Base-by-base conservation (phyloP, 2,329 filamentous ascomycete species). In the Alternaria ethzedia region DNA sequence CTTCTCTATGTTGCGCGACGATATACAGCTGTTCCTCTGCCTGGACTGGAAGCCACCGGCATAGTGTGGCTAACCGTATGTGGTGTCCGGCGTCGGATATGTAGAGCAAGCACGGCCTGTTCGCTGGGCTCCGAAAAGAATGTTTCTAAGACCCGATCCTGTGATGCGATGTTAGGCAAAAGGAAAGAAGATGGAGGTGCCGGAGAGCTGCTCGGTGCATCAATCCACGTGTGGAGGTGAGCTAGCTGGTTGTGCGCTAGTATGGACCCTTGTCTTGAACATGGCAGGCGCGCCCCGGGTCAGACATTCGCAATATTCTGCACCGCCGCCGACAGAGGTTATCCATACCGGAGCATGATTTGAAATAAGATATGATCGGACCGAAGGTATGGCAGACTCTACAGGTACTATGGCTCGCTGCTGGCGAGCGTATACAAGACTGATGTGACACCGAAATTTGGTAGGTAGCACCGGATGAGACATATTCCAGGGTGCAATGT, bases 191-290 rank as follows among this genome's bases (percentile, higher is more conserved):
- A 45, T 23, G 7, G 13, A 54, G 17, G 54, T 13, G 45, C 23
- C 21, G n/a, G 41, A 23, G 23, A 62, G 41, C 36, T 49, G 15
- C 47, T 36, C 41, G 36, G 28, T 47, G 56, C 47, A 57, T 50
- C 36, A 36, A 20, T 25, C 15, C 45, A 36, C 56, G 32, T 47
- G 43, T 50, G 55, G 44, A 59, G 26, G 49, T 28, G 32, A 54
- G 44, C 60, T 20, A 55, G 50, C 50, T 44, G 44, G 25, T 41
- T 43, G 20, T 54, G 50, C 50, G 56, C 60, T 63, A 63, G 50
- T 45, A 17, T 45, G 32, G 50, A 54, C 54, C 59, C 56, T 59
- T 20, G 43, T 36, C 43, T 59, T 23, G 23, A 41, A 46, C 25
- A 32, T 46, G 54, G 49, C 41, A 59, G 43, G 59, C 25, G 20